A percentile compares a stretch with the other conserved stretches of the same genome.
Conservation (phyloP, 345 rosid genomes). For the Carallia brachiata region DNA sequence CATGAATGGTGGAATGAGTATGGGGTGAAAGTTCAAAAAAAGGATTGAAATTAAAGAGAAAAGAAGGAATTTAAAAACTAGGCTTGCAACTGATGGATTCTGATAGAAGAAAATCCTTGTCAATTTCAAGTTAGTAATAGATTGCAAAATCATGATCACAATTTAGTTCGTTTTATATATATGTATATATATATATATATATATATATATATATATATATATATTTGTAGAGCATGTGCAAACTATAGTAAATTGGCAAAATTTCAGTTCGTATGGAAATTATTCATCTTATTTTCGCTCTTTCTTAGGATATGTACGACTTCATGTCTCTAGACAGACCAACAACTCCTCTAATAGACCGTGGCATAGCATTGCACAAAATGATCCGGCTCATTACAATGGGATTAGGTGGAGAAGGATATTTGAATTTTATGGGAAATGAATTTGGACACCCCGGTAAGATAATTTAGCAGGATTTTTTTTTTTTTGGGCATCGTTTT, state of each 20-base stretch:
- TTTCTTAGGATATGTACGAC: constrained; percentile 89
- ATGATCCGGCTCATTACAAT: constrained; percentile 92
- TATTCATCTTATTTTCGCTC: constrained; percentile 11
- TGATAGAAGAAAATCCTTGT: too few relatives aligned
- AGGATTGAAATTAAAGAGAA: too few relatives aligned
- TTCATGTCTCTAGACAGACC: constrained; percentile 89
- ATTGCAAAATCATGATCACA: too few relatives aligned
- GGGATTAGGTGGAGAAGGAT: constrained; percentile 98
- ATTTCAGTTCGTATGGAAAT: constrained; percentile 2
- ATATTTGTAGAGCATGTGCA: background rate
- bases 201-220: too few relatives aligned
- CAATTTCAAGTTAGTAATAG: too few relatives aligned
- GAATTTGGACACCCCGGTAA: constrained; percentile 99
- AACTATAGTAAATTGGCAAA: background rate
- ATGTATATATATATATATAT: too few relatives aligned
- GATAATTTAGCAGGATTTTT: constrained; percentile 7
- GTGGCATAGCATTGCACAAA: constrained; percentile 96
- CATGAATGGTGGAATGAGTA: too few relatives aligned
- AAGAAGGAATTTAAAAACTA: too few relatives aligned
- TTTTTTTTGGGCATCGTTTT: background rate
- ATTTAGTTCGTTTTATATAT: too few relatives aligned
- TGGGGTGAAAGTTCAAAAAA: too few relatives aligned
- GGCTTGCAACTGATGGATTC: too few relatives aligned
- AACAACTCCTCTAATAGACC: constrained; percentile 74
- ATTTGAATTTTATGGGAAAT: constrained; percentile 98